A percentile compares a stretch with the other conserved stretches of the same genome.
Conservation (phyloP, 2,329 filamentous ascomycete species). For the Cordyceps sp. region DNA sequence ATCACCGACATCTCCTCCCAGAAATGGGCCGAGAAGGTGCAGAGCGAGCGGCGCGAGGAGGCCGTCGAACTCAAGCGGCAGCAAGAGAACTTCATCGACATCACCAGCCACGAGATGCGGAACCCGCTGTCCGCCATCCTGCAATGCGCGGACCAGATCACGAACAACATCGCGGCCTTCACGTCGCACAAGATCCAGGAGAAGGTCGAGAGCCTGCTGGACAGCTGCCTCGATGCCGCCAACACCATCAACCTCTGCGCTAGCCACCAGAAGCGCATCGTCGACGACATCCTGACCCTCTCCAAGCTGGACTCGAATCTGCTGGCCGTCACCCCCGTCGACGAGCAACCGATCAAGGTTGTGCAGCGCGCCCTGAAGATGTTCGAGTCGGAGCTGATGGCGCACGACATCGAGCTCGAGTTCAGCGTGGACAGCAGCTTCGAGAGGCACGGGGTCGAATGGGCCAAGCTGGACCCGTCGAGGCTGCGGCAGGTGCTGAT, state of each 20-base stretch:
- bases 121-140: slow-evolving; percentile 61
- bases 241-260: slow-evolving; percentile 69
- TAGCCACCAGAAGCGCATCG: slow-evolving; percentile 60
- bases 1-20: slow-evolving; percentile 77
- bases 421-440: slow-evolving; percentile 55
- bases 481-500: slow-evolving; percentile 60
- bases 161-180: slow-evolving; percentile 28
- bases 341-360: slow-evolving; percentile 50
- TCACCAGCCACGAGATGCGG: slow-evolving; percentile 60
- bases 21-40: slow-evolving; percentile 69
- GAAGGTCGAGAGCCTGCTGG: slow-evolving; percentile 30
- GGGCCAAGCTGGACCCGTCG: slow-evolving; percentile 61
- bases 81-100: slow-evolving; percentile 57
- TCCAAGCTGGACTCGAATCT: slow-evolving; percentile 57
- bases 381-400: slow-evolving; percentile 60
- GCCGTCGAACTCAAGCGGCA: slow-evolving; percentile 65
- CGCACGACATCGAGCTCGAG: slow-evolving; percentile 54
- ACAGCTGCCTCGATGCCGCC: slow-evolving; percentile 53
- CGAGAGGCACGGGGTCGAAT: slow-evolving; percentile 45
- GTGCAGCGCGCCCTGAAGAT: slow-evolving; percentile 58
- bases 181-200: slow-evolving; percentile 19
- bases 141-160: slow-evolving; percentile 62
- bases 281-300: slow-evolving; percentile 50
- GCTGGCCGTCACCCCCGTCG: slow-evolving; percentile 52
- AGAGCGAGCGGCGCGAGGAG: slow-evolving; percentile 62